Base-by-base conservation (phyloP, 805 yeast genomes). In the Hanseniaspora taiwanica region DNA sequence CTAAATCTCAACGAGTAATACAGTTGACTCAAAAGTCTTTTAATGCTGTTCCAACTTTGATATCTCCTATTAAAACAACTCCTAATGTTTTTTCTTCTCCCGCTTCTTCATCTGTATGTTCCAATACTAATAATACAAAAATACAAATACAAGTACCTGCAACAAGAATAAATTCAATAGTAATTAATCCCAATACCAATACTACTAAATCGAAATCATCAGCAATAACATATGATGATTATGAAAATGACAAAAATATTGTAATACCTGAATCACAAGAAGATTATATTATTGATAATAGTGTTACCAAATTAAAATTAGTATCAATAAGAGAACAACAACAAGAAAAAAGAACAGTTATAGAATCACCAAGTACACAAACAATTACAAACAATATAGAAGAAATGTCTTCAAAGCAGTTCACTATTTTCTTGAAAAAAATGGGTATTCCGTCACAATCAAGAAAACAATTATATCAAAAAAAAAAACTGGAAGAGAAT, bases 1-100 rank as follows among this genome's bases (percentile, higher is more conserved):
- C n/a, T n/a, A n/a, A n/a, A n/a, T n/a, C n/a, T n/a, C n/a, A n/a
- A n/a, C n/a, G 33, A 16, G 42, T 55, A 6, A 52, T 53, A 4
- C 58, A 53, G 40, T 39, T 55, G 29, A 53, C 60, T 3, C 55
- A 53, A 35, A 54, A 42, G 18, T 54, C 62, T 1, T 58, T 53
- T 36, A 50, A 54, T 27, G 58, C 47, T 4, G 59, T 54, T 2
- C 48, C 44, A 10, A 45, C 51, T 3, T 35, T 58, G 19, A 50
- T 53, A 10, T 58, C 62, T 1, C 61, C 60, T 1, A 29, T 54
- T 17, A 40, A 21, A 51, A 48, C 36, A n/a, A 38, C n/a, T 45
- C 44, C 17, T 42, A 37, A 6, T 7, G 33, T 29, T 3, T 17
- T 32, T 18, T 12, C n/a, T n/a, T n/a, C n/a, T n/a, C n/a, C n/a